Conservation (phyloP, 75 land plant species). For the Ceratopteris richardii region DNA sequence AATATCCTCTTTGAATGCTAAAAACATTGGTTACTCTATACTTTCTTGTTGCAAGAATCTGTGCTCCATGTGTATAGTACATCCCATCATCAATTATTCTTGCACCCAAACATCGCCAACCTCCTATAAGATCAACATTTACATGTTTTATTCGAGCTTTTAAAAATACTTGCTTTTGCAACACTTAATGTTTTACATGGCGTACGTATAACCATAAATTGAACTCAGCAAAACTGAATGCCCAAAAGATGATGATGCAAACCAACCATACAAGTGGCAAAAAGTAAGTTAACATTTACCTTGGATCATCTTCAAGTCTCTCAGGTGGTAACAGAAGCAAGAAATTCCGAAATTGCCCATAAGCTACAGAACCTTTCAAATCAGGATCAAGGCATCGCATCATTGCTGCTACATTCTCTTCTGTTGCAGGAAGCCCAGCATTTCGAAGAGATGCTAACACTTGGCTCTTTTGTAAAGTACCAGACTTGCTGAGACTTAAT, state of each 20-base stretch:
- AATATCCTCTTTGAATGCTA: no score
- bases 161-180: no score
- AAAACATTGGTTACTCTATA: no score
- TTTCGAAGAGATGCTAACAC: slow-evolving; percentile 60
- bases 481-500: slow-evolving; percentile 78
- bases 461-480: slow-evolving; percentile 82
- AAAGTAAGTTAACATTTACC: slow-evolving; percentile 27
- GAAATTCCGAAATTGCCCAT: slow-evolving; percentile 91
- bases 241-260: background rate
- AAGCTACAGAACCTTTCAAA: slow-evolving; percentile 68
- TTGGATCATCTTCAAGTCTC: slow-evolving; percentile 79
- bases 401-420: slow-evolving; percentile 91
- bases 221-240: background rate
- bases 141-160: no score
- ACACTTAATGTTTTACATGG: no score
- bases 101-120: no score
- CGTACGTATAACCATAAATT: no score
- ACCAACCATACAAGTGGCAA: background rate
- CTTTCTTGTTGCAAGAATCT: no score
- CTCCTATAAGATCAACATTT: no score
- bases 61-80: no score
- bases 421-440: slow-evolving; percentile 92
- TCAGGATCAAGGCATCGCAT: slow-evolving; percentile 78
- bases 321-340: slow-evolving; percentile 94
- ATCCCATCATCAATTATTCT: no score